Conservation (phyloP, 176 grass and related monocot genomes). For the Oryza coarctata region DNA sequence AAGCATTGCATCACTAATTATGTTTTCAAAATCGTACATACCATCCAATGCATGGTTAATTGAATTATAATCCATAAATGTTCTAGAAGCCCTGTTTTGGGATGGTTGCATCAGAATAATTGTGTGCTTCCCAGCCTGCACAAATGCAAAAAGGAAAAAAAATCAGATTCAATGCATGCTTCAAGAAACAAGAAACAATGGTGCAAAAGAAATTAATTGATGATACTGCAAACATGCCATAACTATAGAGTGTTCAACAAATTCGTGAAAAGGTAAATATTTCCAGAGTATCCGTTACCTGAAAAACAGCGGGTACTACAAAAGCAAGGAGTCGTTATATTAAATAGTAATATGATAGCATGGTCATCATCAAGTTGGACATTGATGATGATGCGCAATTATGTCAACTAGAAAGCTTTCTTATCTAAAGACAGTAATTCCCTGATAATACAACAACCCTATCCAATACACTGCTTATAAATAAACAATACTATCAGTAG, state of each 20-base stretch:
- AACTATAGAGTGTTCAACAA: not conserved
- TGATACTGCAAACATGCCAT: not conserved
- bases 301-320: not conserved
- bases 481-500: not conserved
- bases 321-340: constrained; percentile 3
- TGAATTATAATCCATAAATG: constrained; percentile 95
- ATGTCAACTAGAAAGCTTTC: constrained; percentile 15
- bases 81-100: constrained; percentile 74
- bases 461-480: not conserved
- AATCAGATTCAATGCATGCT: constrained; percentile 17
- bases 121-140: constrained; percentile 89
- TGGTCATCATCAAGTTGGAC: not conserved
- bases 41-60: constrained; percentile 95
- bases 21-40: constrained; percentile 40
- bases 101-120: constrained; percentile 98
- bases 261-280: not conserved
- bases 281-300: not conserved
- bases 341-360: not conserved
- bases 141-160: not conserved
- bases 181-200: not conserved
- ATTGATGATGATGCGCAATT: not conserved
- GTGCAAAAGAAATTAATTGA: constrained; percentile 4
- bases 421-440: not conserved
- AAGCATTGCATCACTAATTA: not conserved
- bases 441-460: not conserved